phyloP scores from a whole-genome alignment of 805 yeast species.

The Brettanomyces anomalus region DNA sequence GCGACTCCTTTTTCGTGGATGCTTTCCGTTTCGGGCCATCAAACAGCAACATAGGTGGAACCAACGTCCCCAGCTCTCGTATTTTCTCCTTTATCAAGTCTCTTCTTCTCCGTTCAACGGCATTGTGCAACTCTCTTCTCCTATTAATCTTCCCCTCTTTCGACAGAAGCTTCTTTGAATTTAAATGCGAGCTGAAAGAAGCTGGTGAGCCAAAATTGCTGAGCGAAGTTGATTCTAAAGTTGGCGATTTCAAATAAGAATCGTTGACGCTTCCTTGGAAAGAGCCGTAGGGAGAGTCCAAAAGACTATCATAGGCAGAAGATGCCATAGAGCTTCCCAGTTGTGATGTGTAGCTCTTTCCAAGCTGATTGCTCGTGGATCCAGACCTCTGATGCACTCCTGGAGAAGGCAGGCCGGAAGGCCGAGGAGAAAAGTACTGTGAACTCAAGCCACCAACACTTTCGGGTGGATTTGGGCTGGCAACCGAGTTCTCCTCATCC shows the following conservation, averaged over 20 bases:
- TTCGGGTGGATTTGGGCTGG: slow-evolving; percentile 3
- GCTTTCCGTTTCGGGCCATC: slow-evolving; percentile 21
- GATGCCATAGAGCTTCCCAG: slow-evolving; percentile 27
- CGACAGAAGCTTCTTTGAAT: slow-evolving; percentile 28
- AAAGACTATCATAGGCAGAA: slow-evolving; percentile 25
- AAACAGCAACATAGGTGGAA: slow-evolving; percentile 65
- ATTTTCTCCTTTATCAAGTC: slow-evolving; percentile 86
- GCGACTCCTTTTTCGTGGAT: slow-evolving; percentile 46
- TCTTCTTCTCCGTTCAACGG: slow-evolving; percentile 86
- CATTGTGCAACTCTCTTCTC: slow-evolving; percentile 85
- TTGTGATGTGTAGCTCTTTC: slow-evolving; percentile 22
- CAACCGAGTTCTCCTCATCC: slow-evolving; percentile 1
- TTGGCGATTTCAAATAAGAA: slow-evolving; percentile 24
- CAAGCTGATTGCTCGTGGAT: slow-evolving; percentile 16
- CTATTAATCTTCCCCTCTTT: slow-evolving; percentile 69
- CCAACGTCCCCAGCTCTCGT: slow-evolving; percentile 69
- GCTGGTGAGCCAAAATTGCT: slow-evolving; percentile 27
- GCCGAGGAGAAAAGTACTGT: slow-evolving; percentile 21
- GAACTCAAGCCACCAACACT: slow-evolving; percentile 7
- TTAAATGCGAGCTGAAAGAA: slow-evolving; percentile 24
- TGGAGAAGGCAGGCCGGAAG: neutral
- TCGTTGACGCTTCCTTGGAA: slow-evolving; percentile 22
- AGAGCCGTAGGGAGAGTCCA: slow-evolving; percentile 29
- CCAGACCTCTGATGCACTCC: slow-evolving; percentile 9
- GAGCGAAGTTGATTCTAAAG: slow-evolving; percentile 26